phyloP scores from a whole-genome alignment of 192 early-diverging fungal genomes.

The Blastocladiella britannica region DNA sequence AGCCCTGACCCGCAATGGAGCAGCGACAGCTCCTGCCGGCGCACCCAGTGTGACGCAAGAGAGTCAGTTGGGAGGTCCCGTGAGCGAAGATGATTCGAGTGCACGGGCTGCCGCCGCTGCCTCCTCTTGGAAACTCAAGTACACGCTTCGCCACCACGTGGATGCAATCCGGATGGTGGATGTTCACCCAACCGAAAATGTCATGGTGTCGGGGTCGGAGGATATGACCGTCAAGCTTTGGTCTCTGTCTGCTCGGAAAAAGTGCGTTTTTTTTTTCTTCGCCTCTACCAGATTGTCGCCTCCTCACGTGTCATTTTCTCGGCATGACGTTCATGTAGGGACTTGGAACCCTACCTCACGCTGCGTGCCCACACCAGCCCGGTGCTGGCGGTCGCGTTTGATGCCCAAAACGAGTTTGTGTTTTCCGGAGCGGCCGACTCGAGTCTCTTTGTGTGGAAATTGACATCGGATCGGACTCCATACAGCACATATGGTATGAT shows the following conservation, averaged over 20 bases:
- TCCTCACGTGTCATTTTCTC: no score
- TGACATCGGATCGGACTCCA: not conserved
- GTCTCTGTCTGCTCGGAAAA: not conserved
- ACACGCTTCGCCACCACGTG: not conserved
- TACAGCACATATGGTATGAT: not conserved
- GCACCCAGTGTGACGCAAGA: not conserved
- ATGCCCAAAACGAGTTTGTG: not conserved
- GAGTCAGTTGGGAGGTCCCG: not conserved
- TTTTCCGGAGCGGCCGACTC: not conserved
- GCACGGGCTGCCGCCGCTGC: not conserved
- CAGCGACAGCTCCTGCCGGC: not conserved
- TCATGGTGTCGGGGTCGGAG: not conserved
- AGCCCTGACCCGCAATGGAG: not conserved
- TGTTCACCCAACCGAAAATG: not conserved
- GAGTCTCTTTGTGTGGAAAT: not conserved
- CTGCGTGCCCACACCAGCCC: not conserved
- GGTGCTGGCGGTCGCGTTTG: not conserved
- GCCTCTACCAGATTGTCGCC: not conserved
- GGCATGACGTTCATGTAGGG: not conserved
- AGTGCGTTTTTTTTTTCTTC: not conserved
- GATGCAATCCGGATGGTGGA: not conserved
- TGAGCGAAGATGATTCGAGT: not conserved
- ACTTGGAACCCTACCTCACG: not conserved
- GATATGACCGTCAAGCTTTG: not conserved
- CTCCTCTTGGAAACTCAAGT: not conserved